Percentiles rank a stretch among this genome's conserved stretches.
Evolutionary conservation across 2,329 filamentous ascomycete genomes (phyloP).

Genomic region (Cercospora zeina): DNA sequence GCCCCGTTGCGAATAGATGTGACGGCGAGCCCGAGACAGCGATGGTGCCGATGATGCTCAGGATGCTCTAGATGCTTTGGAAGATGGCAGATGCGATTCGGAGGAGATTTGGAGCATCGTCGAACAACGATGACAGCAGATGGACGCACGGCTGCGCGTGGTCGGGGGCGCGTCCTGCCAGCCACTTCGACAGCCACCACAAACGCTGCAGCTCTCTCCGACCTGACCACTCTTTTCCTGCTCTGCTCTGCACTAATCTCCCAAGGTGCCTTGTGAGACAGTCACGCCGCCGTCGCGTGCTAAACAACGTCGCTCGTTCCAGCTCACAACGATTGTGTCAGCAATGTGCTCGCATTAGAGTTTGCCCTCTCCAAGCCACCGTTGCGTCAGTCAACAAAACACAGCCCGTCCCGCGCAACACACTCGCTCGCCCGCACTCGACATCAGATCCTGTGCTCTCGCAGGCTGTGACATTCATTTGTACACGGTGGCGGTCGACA

Average conservation of each 20-base stretch:
- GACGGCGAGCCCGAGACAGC: not conserved
- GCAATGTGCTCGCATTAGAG: conserved; percentile 8
- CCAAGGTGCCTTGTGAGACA: not conserved
- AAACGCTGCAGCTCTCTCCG: not conserved
- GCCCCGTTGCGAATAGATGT: not conserved
- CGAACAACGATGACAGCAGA: not conserved
- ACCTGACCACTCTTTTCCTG: conserved; percentile 1
- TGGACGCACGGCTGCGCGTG: not conserved
- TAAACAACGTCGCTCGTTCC: conserved; percentile 7
- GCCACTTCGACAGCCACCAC: conserved; percentile 5
- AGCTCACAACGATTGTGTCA: not conserved
- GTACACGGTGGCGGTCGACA: conserved; percentile 4
- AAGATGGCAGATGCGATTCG: not conserved
- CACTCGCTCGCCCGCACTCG: conserved; percentile 1
- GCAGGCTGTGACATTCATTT: conserved; percentile 15
- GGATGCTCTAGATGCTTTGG: not conserved
- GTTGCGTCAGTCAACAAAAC: conserved; percentile 21
- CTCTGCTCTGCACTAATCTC: not conserved
- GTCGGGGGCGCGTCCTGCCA: not conserved
- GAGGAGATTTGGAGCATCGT: not conserved
- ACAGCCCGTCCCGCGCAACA: conserved; percentile 1
- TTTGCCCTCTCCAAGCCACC: conserved; percentile 16
- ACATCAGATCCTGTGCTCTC: not conserved
- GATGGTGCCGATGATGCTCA: not conserved
- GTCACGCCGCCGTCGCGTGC: not conserved